Base-by-base conservation (phyloP, 371 early-diverging fungal genomes). In the Parasitella parasitica region DNA sequence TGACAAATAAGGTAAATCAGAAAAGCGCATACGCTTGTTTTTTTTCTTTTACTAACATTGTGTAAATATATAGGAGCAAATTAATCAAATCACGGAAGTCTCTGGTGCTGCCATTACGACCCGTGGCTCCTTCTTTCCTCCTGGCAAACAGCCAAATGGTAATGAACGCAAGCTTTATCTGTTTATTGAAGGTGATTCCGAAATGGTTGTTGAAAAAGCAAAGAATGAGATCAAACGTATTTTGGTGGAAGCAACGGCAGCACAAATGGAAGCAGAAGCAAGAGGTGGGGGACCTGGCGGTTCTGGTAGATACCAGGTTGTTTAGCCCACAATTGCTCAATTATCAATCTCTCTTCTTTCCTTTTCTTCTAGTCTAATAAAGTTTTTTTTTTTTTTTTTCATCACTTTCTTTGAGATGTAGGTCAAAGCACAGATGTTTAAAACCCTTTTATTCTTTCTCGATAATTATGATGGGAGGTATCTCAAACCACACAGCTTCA, bases 51-150 rank as follows among this genome's bases (percentile, higher is more conserved):
- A 7, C 6, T 5, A 24, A 15, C 5, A 26, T 11, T 48, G 3
- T 43, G 11, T 20, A 32, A 20, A 53, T 28, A 1, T 55, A 27
- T 78, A 84, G 84, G 96, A 96, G 59, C 89, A 91, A 80, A 94
- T 98, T 46, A 83, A 85, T 22, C 91, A 89, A 75, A 95, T 98
- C 57, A 89, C 89, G 9, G 97, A 97, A 67, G 75, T 91, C 39
- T 89, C 95, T 11, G 96, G 96, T 6, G 95, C 96, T 0, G 95
- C 97, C 9, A 94, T 98, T 59, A 97, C 98, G 3, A 94, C 94
- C 5, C 84, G 97, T 51, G 99, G 99, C 20, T 83, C 88, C 6
- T 97, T 84, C 77, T 89, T 94, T 71, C 89, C 91, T 12, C 82
- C 90, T 9, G 97, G 97, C 34, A 95, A 91, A 75, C 86, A 87